Evolutionary conservation across 2,329 filamentous ascomycete species (phyloP).

Genomic region (Diaporthe citrichinensis): DNA sequence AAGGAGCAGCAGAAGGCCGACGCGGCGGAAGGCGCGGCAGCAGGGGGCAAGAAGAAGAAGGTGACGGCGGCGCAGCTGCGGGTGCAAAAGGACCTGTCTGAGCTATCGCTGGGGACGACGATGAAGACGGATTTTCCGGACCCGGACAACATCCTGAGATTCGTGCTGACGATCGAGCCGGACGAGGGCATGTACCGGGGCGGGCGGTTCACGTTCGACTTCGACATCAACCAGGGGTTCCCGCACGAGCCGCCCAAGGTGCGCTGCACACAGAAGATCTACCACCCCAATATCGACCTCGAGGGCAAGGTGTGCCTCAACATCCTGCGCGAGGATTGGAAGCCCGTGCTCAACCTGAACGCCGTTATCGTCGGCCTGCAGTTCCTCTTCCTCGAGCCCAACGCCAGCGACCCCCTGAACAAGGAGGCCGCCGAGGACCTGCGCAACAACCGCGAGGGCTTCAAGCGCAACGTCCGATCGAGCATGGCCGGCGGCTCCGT

Average conservation of each 20-base stretch:
- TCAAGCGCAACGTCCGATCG: slow-evolving; percentile 90
- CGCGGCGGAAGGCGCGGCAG: slow-evolving; percentile 78
- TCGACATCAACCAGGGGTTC: slow-evolving; percentile 94
- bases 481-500: slow-evolving; percentile 87
- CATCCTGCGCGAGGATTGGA: slow-evolving; percentile 98
- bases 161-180: slow-evolving; percentile 84
- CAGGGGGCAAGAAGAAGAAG: slow-evolving; percentile 93
- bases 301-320: slow-evolving; percentile 99
- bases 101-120: slow-evolving; percentile 82
- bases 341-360: slow-evolving; percentile 96
- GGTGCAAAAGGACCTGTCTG: slow-evolving; percentile 92
- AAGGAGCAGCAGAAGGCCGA: slow-evolving; percentile 97
- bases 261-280: slow-evolving; percentile 97
- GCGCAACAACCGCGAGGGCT: slow-evolving; percentile 85
- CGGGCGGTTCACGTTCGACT: slow-evolving; percentile 89
- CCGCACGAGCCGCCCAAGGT: slow-evolving; percentile 98
- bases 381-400: slow-evolving; percentile 98
- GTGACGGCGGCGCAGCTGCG: slow-evolving; percentile 95
- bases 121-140: slow-evolving; percentile 88
- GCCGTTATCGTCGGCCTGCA: slow-evolving; percentile 95
- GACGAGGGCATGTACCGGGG: slow-evolving; percentile 92
- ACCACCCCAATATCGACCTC: slow-evolving; percentile 98
- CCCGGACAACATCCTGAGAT: slow-evolving; percentile 88
- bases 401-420: slow-evolving; percentile 96
- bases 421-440: slow-evolving; percentile 97